phyloP scores from a whole-genome alignment of 2,329 filamentous ascomycete genomes.

The Calonectria hongkongensis region DNA sequence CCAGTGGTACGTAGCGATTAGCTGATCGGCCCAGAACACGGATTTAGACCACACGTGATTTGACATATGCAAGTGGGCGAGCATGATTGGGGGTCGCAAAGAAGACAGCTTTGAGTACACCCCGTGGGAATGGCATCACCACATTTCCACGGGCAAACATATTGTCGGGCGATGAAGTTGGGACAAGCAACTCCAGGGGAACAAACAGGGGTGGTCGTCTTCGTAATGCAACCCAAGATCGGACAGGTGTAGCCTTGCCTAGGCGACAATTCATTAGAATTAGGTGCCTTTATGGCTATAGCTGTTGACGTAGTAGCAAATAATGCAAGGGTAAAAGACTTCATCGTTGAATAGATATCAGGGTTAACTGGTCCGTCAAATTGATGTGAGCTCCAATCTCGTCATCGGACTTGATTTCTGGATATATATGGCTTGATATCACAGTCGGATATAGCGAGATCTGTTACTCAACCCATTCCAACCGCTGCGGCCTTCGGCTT shows the following conservation, averaged over 20 bases:
- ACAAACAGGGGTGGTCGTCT: neutral
- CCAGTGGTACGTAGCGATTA: neutral
- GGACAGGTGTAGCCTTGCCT: neutral
- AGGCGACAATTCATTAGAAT: neutral
- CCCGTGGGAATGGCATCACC: neutral
- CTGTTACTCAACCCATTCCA: neutral
- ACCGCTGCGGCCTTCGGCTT: neutral
- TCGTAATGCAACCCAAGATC: neutral
- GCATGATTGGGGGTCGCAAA: neutral
- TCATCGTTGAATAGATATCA: neutral
- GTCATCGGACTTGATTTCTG: too few relatives aligned
- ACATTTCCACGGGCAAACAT: constrained; percentile 2
- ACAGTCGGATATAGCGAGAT: neutral
- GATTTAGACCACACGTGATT: neutral
- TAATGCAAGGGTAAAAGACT: neutral
- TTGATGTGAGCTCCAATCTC: neutral
- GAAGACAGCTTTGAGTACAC: neutral
- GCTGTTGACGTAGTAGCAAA: neutral
- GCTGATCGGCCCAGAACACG: neutral
- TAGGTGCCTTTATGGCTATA: neutral
- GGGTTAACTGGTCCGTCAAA: too few relatives aligned
- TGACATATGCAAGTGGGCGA: neutral
- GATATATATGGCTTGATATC: neutral
- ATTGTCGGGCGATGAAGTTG: too few relatives aligned
- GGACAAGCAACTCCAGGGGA: neutral